These are phyloP conservation scores for Polygonum aviculare DNA, from an alignment of 148 eudicot genomes.

Conservation along the genomic window DNA sequence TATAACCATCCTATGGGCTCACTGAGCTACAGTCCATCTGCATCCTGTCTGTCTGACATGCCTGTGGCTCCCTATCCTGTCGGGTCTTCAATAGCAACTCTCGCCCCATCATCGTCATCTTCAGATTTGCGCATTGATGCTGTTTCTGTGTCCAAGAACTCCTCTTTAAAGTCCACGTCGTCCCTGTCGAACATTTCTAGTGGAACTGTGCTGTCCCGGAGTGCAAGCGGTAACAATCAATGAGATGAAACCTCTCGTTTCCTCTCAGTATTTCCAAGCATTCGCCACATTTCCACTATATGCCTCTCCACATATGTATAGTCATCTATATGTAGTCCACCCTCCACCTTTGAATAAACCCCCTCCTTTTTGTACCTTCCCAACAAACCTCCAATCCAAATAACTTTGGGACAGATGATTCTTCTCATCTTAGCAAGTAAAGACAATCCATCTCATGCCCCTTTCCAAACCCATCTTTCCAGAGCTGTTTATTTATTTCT, in stretches of 20 bases:
- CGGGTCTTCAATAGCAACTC: conserved; percentile 58
- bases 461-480: not conserved
- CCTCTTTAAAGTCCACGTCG: conserved; percentile 27
- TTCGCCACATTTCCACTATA: not conserved
- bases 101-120: conserved; percentile 85
- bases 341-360: not conserved
- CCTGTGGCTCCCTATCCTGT: conserved; percentile 93
- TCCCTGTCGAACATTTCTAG: conserved; percentile 39
- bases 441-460: not conserved
- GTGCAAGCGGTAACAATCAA: not conserved
- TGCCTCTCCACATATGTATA: conserved; percentile 3
- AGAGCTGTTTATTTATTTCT: not conserved
- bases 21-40: conserved; percentile 85
- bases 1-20: conserved; percentile 65
- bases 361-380: conserved; percentile 3
- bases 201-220: conserved; percentile 49
- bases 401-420: not conserved
- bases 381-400: conserved; percentile 6
- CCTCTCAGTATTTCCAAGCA: not conserved
- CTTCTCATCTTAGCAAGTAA: not conserved
- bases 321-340: conserved; percentile 2
- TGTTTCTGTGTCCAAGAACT: conserved; percentile 40
- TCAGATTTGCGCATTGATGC: conserved; percentile 60
- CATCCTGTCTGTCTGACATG: conserved; percentile 93
- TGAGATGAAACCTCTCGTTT: not conserved